phyloP scores from a whole-genome alignment of 768 basidiomycete species.

The Boletus reticulatus region DNA sequence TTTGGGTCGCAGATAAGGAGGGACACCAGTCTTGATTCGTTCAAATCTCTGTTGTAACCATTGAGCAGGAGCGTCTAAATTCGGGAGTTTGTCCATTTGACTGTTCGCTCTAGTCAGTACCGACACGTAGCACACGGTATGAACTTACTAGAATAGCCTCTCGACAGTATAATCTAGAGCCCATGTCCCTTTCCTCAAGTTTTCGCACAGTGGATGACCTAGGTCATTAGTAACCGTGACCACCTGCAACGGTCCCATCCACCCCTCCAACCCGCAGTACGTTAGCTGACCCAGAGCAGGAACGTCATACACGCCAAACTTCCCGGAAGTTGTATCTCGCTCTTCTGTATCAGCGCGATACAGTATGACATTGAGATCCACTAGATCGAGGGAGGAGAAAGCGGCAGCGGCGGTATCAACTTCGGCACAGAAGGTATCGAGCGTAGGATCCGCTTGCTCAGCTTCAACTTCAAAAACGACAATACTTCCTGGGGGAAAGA shows the following conservation, averaged over 20 bases:
- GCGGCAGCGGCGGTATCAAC: conserved; percentile 73
- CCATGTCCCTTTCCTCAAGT: conserved; percentile 88
- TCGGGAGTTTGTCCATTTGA: conserved; percentile 61
- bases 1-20: conserved; percentile 91
- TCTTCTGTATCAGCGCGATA: conserved; percentile 91
- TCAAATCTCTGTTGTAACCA: conserved; percentile 94
- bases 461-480: conserved; percentile 90
- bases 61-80: conserved; percentile 62
- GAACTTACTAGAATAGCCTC: conserved; percentile 66
- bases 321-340: conserved; percentile 78
- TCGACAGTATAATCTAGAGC: conserved; percentile 83
- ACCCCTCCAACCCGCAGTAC: conserved; percentile 96
- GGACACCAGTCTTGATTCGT: conserved; percentile 65
- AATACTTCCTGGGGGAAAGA: conserved; percentile 94
- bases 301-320: conserved; percentile 80
- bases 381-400: conserved; percentile 69
- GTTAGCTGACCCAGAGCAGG: conserved; percentile 71
- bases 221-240: conserved; percentile 92
- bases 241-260: conserved; percentile 86
- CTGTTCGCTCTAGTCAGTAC: conserved; percentile 35
- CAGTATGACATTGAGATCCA: conserved; percentile 88
- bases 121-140: not conserved
- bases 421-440: conserved; percentile 73
- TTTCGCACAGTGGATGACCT: conserved; percentile 86
- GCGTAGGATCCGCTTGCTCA: conserved; percentile 62